Conservation (phyloP, 108 stramenopile species). For the Cyclotella choctawhatcheeana region DNA sequence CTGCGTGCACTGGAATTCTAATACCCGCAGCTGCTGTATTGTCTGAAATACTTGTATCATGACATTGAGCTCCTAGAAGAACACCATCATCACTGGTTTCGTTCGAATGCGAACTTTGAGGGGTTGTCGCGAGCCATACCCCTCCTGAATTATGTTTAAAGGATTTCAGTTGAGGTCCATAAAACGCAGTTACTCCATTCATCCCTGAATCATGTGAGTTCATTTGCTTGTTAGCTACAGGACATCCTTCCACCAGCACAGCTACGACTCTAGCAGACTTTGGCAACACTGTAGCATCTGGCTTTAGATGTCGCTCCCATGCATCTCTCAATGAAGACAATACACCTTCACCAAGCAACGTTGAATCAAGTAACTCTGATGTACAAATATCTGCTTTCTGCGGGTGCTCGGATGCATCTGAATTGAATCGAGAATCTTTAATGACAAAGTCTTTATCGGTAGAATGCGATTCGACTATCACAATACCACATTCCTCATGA, state of each 20-base stretch:
- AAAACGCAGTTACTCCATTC: slow-evolving; percentile 29
- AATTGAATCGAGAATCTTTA: slow-evolving; percentile 19
- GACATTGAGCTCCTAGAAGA: slow-evolving; percentile 22
- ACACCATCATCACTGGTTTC: background rate
- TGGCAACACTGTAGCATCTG: slow-evolving; percentile 73
- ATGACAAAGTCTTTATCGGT: slow-evolving; percentile 51
- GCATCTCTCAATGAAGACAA: slow-evolving; percentile 81
- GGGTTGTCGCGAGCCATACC: slow-evolving; percentile 27
- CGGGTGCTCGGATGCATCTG: background rate
- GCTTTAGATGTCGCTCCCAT: slow-evolving; percentile 76
- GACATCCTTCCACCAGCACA: slow-evolving; percentile 54
- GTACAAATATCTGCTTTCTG: slow-evolving; percentile 65
- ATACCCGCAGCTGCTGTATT: slow-evolving; percentile 12
- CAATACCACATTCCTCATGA: slow-evolving; percentile 13
- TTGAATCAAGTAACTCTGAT: slow-evolving; percentile 84
- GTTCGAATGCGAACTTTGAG: background rate
- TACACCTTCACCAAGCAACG: slow-evolving; percentile 81
- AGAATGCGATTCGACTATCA: slow-evolving; percentile 71
- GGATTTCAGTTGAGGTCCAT: slow-evolving; percentile 31
- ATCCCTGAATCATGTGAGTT: no score
- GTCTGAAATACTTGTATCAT: background rate
- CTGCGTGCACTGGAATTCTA: slow-evolving; percentile 42
- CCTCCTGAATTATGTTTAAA: slow-evolving; percentile 36
- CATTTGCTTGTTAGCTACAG: background rate
- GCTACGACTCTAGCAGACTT: slow-evolving; percentile 69